These are phyloP conservation scores for Infundibulicybe gibba DNA, from an alignment of 768 basidiomycete genomes.

Conservation along the genomic window DNA sequence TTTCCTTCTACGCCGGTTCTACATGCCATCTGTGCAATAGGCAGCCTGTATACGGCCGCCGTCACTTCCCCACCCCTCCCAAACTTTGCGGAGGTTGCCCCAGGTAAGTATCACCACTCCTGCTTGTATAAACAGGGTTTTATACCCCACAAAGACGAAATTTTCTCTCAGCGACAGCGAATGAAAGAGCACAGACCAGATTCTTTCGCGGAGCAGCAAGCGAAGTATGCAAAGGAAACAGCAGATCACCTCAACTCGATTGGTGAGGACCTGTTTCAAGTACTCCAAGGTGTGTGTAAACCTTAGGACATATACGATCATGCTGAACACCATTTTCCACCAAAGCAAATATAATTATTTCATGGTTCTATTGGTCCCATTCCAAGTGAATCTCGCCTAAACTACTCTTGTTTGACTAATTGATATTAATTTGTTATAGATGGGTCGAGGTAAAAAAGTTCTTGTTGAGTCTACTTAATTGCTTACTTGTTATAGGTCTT, in stretches of 20 bases:
- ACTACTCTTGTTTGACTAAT: background rate
- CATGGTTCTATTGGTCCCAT: slow-evolving; percentile 75
- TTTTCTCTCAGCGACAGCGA: slow-evolving; percentile 46
- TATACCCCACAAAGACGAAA: slow-evolving; percentile 37
- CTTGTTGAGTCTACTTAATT: slow-evolving; percentile 6
- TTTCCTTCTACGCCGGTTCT: slow-evolving; percentile 72
- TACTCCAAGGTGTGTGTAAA: slow-evolving; percentile 52
- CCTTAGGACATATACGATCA: background rate
- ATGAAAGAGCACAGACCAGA: slow-evolving; percentile 43
- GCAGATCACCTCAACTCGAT: slow-evolving; percentile 43
- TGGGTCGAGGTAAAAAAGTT: slow-evolving; percentile 61
- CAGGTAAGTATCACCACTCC: slow-evolving; percentile 26
- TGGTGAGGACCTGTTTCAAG: slow-evolving; percentile 54
- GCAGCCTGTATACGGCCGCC: slow-evolving; percentile 71
- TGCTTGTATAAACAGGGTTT: background rate
- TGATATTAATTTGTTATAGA: slow-evolving; percentile 29
- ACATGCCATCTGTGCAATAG: slow-evolving; percentile 85
- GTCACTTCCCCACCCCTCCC: slow-evolving; percentile 54
- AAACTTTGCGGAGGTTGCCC: slow-evolving; percentile 42
- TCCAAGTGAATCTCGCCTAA: slow-evolving; percentile 44
- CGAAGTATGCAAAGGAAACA: slow-evolving; percentile 47
- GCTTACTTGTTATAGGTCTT: slow-evolving; percentile 43
- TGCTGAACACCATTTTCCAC: background rate
- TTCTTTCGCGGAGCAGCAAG: slow-evolving; percentile 66
- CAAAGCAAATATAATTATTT: slow-evolving; percentile 58